Conservation (phyloP, 345 rosid species). For the Eucalyptus pauciflora region DNA sequence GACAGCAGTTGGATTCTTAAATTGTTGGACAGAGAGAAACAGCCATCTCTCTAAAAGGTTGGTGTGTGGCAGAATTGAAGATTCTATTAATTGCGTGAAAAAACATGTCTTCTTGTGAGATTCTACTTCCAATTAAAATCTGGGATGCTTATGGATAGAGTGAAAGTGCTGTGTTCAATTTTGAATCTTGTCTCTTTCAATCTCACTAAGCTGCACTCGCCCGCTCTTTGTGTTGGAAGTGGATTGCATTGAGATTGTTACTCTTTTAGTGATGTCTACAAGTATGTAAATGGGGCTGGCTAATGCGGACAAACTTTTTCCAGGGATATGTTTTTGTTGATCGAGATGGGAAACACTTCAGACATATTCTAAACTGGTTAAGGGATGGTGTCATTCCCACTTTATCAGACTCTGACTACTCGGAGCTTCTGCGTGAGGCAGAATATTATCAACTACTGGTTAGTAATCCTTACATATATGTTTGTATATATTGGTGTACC, state of each 20-base stretch:
- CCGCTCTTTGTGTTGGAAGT: neutral
- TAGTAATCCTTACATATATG: constrained; percentile 9
- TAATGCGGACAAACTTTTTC: constrained; percentile 5
- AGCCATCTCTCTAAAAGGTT: neutral
- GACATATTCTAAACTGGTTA: constrained; percentile 88
- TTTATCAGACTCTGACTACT: constrained; percentile 47
- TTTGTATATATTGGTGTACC: neutral
- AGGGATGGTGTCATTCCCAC: constrained; percentile 78
- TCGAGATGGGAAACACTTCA: constrained; percentile 79
- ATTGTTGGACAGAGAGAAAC: neutral
- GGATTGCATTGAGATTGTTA: neutral
- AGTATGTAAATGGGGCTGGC: neutral
- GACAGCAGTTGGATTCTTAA: neutral
- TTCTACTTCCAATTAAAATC: neutral
- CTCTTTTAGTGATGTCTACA: neutral
- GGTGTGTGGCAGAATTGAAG: neutral
- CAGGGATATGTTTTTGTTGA: constrained; percentile 85
- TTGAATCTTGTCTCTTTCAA: neutral
- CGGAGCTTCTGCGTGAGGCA: constrained; percentile 72
- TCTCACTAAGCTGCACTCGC: neutral
- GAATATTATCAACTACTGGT: constrained; percentile 86
- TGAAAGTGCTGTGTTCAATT: neutral
- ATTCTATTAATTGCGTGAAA: neutral
- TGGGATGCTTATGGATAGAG: neutral
- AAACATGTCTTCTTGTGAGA: neutral